Evolutionary conservation across 305 asterid species (phyloP).

Genomic region (Fraxinus ornus): DNA sequence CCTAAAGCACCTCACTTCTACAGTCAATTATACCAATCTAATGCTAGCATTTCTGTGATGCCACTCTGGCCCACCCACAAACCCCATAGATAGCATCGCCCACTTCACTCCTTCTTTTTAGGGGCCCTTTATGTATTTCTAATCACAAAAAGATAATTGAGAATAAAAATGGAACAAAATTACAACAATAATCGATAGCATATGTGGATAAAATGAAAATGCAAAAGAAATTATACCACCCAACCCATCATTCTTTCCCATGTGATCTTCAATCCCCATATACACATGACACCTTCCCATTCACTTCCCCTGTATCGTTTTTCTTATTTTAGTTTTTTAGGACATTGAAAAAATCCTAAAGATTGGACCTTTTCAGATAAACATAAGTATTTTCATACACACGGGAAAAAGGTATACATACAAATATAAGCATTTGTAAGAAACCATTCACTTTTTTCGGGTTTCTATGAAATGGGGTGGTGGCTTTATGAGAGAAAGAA

Average conservation of each 20-base stretch:
- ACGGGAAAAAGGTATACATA: not conserved
- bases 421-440: conserved; percentile 11
- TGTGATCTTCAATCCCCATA: conserved; percentile 52
- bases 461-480: conserved; percentile 44
- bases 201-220: not conserved
- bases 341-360: not conserved
- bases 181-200: not conserved
- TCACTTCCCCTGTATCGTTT: not conserved
- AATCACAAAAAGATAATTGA: not conserved
- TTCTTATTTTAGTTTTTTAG: not conserved
- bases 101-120: conserved; percentile 26
- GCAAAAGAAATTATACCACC: conserved; percentile 26
- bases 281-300: conserved; percentile 9
- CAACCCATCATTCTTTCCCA: conserved; percentile 42
- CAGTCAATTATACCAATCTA: not conserved
- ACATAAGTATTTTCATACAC: not conserved
- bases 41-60: conserved; percentile 26
- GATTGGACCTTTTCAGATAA: not conserved
- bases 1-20: not conserved
- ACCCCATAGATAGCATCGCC: conserved; percentile 30
- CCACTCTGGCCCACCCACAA: conserved; percentile 25
- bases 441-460: conserved; percentile 33
- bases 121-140: conserved; percentile 16
- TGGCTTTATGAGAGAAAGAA: conserved; percentile 53
- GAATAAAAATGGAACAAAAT: not conserved